Percentiles rank a stretch among this genome's conserved stretches.
Evolutionary conservation across 169 alveolate species (phyloP).

Genomic region (Cryptosporidium baileyi): DNA sequence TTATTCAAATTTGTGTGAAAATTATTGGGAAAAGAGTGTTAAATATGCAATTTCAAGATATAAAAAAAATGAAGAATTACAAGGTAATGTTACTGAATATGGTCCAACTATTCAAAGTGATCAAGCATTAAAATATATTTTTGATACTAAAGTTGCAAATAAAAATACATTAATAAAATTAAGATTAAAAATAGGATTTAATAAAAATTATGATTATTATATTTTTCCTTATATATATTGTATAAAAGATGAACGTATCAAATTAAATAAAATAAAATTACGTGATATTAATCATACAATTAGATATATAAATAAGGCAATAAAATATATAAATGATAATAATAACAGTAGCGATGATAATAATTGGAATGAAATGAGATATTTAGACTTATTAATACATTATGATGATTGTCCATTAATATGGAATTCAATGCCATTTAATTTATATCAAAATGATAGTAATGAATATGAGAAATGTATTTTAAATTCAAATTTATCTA

Average conservation of each 20-base stretch:
- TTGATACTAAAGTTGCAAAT: background rate
- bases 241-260: conserved; percentile 11
- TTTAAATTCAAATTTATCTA: conserved; percentile 21
- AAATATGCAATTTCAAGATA: background rate
- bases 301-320: conserved; percentile 23
- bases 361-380: background rate
- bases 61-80: background rate
- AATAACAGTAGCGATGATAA: background rate
- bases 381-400: conserved; percentile 32
- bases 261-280: background rate
- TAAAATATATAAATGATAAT: background rate
- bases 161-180: conserved; percentile 9
- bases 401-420: conserved; percentile 62
- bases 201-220: background rate
- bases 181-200: background rate
- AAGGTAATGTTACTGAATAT: background rate
- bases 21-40: conserved; percentile 5
- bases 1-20: background rate
- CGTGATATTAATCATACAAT: conserved; percentile 48
- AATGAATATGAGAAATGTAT: conserved; percentile 31
- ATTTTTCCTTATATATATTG: conserved; percentile 11
- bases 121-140: background rate
- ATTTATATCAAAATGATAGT: conserved; percentile 2
- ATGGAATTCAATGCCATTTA: conserved; percentile 42
- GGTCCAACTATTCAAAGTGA: conserved; percentile 21